Conservation (phyloP, 2,329 filamentous ascomycete genomes). For the Myriosclerotinia curreyana region DNA sequence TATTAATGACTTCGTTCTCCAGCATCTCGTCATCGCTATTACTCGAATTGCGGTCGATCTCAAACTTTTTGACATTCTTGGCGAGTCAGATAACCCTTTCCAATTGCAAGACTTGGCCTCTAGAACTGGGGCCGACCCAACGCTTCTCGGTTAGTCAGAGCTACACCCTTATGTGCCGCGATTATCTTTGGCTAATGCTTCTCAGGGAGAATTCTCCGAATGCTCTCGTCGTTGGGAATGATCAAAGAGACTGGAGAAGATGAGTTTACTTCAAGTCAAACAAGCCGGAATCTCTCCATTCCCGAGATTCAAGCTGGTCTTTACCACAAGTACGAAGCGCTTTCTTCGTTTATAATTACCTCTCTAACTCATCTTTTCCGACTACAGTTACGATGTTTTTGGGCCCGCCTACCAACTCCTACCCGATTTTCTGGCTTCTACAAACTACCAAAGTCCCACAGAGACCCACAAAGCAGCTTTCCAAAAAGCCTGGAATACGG, state of each 20-base stretch:
- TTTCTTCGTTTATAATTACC: too few relatives aligned
- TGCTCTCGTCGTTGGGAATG: slow-evolving; percentile 7
- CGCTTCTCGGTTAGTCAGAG: neutral
- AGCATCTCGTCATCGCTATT: slow-evolving; percentile 7
- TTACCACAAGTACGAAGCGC: slow-evolving; percentile 13
- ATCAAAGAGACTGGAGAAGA: neutral
- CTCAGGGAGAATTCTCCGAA: slow-evolving; percentile 1
- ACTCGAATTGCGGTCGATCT: slow-evolving; percentile 4
- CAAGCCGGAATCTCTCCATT: neutral
- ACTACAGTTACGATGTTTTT: neutral
- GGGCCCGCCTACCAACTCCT: neutral
- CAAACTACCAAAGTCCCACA: neutral
- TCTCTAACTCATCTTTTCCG: too few relatives aligned
- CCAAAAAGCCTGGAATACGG: slow-evolving; percentile 23
- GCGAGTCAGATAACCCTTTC: neutral
- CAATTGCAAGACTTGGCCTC: neutral
- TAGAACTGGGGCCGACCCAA: neutral
- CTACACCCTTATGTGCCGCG: neutral
- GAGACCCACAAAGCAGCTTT: slow-evolving; percentile 11
- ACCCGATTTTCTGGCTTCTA: neutral
- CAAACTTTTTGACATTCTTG: neutral
- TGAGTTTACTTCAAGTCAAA: neutral
- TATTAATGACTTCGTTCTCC: too few relatives aligned
- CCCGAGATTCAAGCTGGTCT: slow-evolving; percentile 1
- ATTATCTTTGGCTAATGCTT: neutral